These are phyloP conservation scores for Gynochthodes officinalis DNA, from an alignment of 257 asterid species.

Conservation along the genomic window DNA sequence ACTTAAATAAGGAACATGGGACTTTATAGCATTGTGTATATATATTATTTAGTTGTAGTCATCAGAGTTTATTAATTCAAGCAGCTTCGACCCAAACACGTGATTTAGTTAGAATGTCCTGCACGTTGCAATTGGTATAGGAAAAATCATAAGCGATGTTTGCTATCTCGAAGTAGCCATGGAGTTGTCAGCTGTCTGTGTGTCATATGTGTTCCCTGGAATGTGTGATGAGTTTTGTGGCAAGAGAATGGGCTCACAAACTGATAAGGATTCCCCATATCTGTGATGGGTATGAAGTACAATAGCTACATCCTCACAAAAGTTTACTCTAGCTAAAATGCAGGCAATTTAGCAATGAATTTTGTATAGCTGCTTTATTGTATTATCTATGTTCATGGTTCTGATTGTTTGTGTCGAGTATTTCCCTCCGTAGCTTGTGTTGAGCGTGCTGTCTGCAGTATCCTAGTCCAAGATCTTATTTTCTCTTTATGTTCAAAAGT, in stretches of 20 bases:
- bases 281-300: background rate
- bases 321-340: background rate
- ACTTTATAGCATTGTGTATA: no score
- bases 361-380: background rate
- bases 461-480: no score
- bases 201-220: no score
- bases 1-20: no score
- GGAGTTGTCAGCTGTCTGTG: background rate
- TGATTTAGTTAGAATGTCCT: background rate
- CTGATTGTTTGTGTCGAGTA: no score
- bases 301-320: conserved; percentile 1
- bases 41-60: no score
- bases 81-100: no score
- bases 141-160: background rate
- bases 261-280: background rate
- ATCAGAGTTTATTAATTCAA: no score
- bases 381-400: background rate
- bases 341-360: background rate
- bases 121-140: background rate
- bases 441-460: no score
- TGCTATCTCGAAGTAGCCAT: background rate
- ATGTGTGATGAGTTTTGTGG: background rate
- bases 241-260: no score
- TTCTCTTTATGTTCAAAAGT: no score
- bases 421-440: no score